Conservation (phyloP, 768 basidiomycete genomes). For the Mycena polygramma region DNA sequence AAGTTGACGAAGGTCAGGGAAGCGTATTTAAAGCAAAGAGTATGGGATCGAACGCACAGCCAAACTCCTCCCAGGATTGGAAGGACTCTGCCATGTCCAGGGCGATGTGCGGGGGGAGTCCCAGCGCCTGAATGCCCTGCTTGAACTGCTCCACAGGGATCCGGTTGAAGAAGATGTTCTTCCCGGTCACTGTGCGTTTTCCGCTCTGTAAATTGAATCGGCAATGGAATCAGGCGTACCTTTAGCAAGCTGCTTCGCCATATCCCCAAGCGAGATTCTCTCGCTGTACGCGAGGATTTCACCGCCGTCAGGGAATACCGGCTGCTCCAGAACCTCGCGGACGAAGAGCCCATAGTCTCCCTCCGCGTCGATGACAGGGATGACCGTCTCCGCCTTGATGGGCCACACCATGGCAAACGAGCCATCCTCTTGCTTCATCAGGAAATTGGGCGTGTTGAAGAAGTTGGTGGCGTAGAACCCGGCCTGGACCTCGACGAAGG, state of each 20-base stretch:
- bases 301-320: constrained; percentile 1
- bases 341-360: constrained; percentile 27
- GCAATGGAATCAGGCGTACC: background rate
- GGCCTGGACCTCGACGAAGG: constrained; percentile 16
- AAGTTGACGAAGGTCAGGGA: too few relatives aligned
- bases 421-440: background rate
- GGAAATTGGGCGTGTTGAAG: background rate
- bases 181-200: constrained; percentile 1
- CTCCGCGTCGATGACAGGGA: constrained; percentile 21
- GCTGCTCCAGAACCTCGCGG: constrained; percentile 4
- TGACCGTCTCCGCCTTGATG: background rate
- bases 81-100: background rate
- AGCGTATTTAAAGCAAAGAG: background rate
- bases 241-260: constrained; percentile 2
- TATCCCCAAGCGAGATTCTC: background rate
- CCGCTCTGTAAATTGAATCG: too few relatives aligned
- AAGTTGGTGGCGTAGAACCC: constrained; percentile 7
- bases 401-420: background rate
- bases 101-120: background rate
- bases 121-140: background rate
- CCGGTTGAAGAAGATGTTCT: constrained; percentile 13
- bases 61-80: background rate
- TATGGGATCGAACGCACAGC: constrained; percentile 12
- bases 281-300: background rate
- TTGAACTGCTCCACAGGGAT: background rate